Evolutionary conservation across 176 grass and related monocot species (phyloP).

Genomic region (Cymbopogon citratus): DNA sequence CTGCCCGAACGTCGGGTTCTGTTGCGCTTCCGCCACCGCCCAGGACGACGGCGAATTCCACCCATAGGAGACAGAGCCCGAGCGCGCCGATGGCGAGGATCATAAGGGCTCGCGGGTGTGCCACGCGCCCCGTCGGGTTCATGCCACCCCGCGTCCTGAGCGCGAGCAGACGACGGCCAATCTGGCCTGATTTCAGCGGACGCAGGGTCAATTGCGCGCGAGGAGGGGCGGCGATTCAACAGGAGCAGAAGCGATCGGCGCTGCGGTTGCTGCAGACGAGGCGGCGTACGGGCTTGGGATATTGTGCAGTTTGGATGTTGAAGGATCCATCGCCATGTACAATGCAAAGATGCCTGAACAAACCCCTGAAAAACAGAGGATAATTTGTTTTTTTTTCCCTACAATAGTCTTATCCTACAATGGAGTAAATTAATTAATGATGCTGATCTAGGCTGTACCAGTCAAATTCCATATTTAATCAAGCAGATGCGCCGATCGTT

Average conservation of each 20-base stretch:
- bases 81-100: slow-evolving; percentile 40
- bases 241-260: slow-evolving; percentile 54
- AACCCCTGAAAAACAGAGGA: no score
- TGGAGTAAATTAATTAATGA: no score
- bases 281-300: neutral
- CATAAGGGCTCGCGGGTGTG: slow-evolving; percentile 28
- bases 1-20: neutral
- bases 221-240: neutral
- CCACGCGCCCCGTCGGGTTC: slow-evolving; percentile 32
- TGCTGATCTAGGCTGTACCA: no score
- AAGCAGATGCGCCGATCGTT: no score
- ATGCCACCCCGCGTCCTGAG: neutral
- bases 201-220: no score
- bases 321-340: neutral
- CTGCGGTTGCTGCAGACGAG: slow-evolving; percentile 56
- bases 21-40: neutral
- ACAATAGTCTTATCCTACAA: no score
- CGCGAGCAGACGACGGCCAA: neutral
- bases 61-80: slow-evolving; percentile 45
- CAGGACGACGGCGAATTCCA: slow-evolving; percentile 21
- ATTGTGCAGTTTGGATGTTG: neutral
- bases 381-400: no score
- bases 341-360: no score
- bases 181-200: neutral
- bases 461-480: no score